Evolutionary conservation across 805 yeast species (phyloP).

Genomic region (Cyberlindnera mississippiensis): DNA sequence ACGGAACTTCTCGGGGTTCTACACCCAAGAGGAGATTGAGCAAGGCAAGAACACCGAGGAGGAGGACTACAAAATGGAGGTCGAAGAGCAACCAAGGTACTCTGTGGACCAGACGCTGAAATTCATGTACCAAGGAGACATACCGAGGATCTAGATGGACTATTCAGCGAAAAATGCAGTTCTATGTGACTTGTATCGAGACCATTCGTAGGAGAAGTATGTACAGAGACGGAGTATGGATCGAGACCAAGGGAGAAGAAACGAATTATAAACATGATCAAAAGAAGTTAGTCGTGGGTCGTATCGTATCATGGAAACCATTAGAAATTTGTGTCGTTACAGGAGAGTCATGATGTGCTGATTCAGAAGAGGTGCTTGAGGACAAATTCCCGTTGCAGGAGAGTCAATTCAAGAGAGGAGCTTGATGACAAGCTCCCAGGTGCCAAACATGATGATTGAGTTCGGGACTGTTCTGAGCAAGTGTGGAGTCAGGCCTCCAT

Average conservation of each 20-base stretch:
- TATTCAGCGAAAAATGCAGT: no score
- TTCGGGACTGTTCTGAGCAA: conserved; percentile 95
- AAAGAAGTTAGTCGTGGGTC: neutral
- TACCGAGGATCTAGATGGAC: conserved; percentile 10
- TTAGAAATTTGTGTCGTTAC: no score
- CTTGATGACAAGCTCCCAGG: conserved; percentile 85
- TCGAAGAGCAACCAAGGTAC: conserved; percentile 13
- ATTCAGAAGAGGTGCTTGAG: no score
- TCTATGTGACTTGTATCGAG: no score
- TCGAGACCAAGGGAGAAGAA: no score
- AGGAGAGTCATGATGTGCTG: no score
- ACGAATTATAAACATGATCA: no score
- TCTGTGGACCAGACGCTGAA: conserved; percentile 38
- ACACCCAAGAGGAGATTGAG: conserved; percentile 46
- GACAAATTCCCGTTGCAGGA: no score
- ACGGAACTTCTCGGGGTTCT: conserved; percentile 59
- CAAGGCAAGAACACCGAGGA: conserved; percentile 7
- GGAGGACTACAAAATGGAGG: conserved; percentile 9
- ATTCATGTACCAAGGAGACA: conserved; percentile 43
- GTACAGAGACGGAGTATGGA: no score
- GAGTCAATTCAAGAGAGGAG: no score
- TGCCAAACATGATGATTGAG: conserved; percentile 97
- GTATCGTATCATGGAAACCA: conserved; percentile 17
- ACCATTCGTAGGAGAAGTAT: no score
- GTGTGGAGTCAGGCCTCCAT: conserved; percentile 98